Evolutionary conservation across 163 green algal genomes (phyloP).

Genomic region (Volvox carteri): DNA sequence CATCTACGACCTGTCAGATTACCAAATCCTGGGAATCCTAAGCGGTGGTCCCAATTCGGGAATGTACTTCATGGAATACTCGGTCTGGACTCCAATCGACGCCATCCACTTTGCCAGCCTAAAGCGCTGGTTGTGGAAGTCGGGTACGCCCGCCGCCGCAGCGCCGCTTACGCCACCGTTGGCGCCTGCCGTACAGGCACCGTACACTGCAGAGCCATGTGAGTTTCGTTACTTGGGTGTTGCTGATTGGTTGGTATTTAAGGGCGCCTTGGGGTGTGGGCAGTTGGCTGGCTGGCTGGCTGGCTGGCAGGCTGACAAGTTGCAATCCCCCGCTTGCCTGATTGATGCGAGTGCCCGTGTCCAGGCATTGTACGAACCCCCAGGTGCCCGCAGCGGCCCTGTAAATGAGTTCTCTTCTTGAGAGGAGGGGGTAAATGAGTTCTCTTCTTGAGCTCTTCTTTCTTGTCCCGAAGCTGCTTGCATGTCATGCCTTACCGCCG

Average conservation of each 20-base stretch:
- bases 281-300: background rate
- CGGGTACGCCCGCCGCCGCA: background rate
- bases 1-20: constrained; percentile 27
- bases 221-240: background rate
- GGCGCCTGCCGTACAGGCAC: background rate
- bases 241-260: too few species aligned
- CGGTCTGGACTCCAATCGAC: constrained; percentile 46
- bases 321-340: too few species aligned
- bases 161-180: background rate
- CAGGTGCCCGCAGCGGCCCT: too few species aligned
- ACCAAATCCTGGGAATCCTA: constrained; percentile 11
- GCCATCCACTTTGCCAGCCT: constrained; percentile 37
- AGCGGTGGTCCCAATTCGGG: background rate
- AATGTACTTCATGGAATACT: background rate
- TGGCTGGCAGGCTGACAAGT: too few species aligned
- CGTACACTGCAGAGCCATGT: background rate
- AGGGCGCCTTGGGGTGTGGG: too few species aligned
- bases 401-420: too few species aligned
- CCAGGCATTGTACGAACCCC: too few species aligned
- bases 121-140: constrained; percentile 5
- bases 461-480: too few species aligned
- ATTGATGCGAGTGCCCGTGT: too few species aligned
- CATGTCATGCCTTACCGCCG: too few species aligned
- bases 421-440: too few species aligned
- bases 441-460: too few species aligned